A percentile compares a stretch with the other conserved stretches of the same genome.
Evolutionary conservation across 257 asterid species (phyloP).

Genomic region (Solanum chilense): DNA sequence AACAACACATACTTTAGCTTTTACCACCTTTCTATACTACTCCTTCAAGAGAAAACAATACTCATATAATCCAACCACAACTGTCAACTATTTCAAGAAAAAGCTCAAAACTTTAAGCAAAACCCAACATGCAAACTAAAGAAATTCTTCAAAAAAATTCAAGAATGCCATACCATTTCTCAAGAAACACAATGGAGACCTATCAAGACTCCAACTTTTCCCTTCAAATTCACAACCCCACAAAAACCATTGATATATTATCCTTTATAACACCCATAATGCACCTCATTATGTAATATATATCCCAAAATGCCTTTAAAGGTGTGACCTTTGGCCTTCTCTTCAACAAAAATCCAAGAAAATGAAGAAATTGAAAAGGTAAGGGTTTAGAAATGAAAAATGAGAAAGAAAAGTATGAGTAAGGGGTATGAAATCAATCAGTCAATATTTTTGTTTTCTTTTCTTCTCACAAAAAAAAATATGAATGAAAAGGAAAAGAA

Average conservation of each 20-base stretch:
- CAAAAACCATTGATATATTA: not conserved
- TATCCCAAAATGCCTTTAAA: not conserved
- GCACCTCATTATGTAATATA: not conserved
- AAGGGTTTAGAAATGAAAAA: not conserved
- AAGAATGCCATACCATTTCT: slow-evolving; percentile 14
- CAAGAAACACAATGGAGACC: slow-evolving; percentile 1
- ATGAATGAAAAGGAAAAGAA: slow-evolving; percentile 4
- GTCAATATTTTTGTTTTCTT: not conserved
- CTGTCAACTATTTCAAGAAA: not conserved
- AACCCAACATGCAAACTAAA: not conserved
- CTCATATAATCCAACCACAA: not conserved
- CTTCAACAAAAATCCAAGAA: not conserved
- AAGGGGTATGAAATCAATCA: not conserved
- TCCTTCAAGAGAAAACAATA: not conserved
- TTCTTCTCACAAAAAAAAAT: not conserved
- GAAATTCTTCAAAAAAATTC: not conserved
- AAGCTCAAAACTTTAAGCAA: not conserved
- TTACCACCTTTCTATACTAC: not conserved
- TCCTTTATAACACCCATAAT: not conserved
- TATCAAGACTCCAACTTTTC: slow-evolving; percentile 5
- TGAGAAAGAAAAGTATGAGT: not conserved
- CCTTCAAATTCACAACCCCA: slow-evolving; percentile 8
- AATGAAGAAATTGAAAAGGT: not conserved
- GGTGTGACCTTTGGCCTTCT: not conserved
- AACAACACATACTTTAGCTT: not conserved